Evolutionary conservation across 179 eudicot genomes (phyloP), one percentile per base, ranked within the genome.

Genomic region (Drosera spatulata): DNA sequence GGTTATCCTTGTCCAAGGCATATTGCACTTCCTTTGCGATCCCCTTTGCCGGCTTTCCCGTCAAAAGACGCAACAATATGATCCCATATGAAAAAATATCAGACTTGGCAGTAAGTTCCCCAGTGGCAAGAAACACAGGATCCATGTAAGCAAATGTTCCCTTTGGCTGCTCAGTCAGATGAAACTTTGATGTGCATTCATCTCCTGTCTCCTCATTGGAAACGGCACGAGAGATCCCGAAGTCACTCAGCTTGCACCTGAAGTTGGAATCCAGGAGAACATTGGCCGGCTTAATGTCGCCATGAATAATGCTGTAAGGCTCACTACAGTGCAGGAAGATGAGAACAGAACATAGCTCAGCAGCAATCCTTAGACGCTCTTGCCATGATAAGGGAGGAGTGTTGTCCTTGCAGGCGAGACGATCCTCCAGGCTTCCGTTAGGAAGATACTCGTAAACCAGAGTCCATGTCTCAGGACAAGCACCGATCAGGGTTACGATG

Each of bases 391-490:
- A 64, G 1, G 96, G 79, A 40, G 84, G 81, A 53, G 77, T 71
- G 61, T 85, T 88, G 63, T 79, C 77, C 71, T 70, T 84, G 77
- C 96, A 85, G 61, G 7, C 60, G 40, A 91, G 88, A 48, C 94
- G 84, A 60, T 91, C 96, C 64, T 83, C 91, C 37, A 91, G 94
- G 82, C 85, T 87, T 73, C 97, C 96, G 22, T 81, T 78, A 9
- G 86, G 83, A 60, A 81, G 81, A 68, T 80, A 91, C 75, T 88
- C 98, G 14, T 91, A 88, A 33, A 91, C 55, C 8, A 91, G 83
- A 62, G 82, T 60, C 62, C 76, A 75, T 2, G 77, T 73, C 60
- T 85, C 85, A 0, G 84, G 79, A 77, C 98, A 88, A 58, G 86
- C 74, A 64, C 98, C 98, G 9, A 91, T 69, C 41, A 91, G 85